A percentile compares a stretch with the other conserved stretches of the same genome.
Evolutionary conservation across 2,329 filamentous ascomycete species (phyloP).

Genomic region (Fusarium sp.): DNA sequence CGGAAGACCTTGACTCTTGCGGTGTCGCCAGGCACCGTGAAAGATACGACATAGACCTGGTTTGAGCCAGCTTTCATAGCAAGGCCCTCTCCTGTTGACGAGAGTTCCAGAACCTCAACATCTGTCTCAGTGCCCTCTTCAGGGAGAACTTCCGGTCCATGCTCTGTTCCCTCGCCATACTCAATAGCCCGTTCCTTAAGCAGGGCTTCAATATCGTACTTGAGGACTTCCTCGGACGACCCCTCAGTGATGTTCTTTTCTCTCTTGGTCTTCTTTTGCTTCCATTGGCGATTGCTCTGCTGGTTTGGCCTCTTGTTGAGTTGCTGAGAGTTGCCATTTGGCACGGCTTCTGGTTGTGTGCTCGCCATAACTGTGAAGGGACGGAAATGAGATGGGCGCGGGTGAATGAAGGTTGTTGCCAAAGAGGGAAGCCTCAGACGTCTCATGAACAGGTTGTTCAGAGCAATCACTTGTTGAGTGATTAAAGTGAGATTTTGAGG

Average conservation of each 20-base stretch:
- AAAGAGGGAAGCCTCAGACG: slow-evolving; percentile 32
- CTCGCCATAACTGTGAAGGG: slow-evolving; percentile 47
- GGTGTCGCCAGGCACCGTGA: slow-evolving; percentile 86
- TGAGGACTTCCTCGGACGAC: slow-evolving; percentile 75
- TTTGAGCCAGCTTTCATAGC: slow-evolving; percentile 75
- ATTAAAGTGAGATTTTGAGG: not conserved
- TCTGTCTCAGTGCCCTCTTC: slow-evolving; percentile 81
- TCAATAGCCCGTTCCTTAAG: slow-evolving; percentile 58
- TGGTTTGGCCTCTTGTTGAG: slow-evolving; percentile 47
- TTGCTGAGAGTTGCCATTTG: slow-evolving; percentile 34
- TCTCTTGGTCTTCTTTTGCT: slow-evolving; percentile 68
- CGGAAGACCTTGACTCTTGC: slow-evolving; percentile 83
- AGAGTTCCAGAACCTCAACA: slow-evolving; percentile 83
- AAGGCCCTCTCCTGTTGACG: slow-evolving; percentile 92
- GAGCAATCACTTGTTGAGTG: not conserved
- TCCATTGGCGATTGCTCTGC: slow-evolving; percentile 47
- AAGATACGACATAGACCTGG: slow-evolving; percentile 87
- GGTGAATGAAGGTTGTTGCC: slow-evolving; percentile 30
- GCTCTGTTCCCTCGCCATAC: slow-evolving; percentile 48
- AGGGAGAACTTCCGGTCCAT: slow-evolving; percentile 63
- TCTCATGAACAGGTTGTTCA: slow-evolving; percentile 34
- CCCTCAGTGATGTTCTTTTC: slow-evolving; percentile 72
- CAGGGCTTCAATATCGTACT: slow-evolving; percentile 71
- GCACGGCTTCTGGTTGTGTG: slow-evolving; percentile 28
- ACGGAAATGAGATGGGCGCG: slow-evolving; percentile 32